Evolutionary conservation across 2,329 filamentous ascomycete genomes (phyloP).

Genomic region (Penicillium capsulatum): DNA sequence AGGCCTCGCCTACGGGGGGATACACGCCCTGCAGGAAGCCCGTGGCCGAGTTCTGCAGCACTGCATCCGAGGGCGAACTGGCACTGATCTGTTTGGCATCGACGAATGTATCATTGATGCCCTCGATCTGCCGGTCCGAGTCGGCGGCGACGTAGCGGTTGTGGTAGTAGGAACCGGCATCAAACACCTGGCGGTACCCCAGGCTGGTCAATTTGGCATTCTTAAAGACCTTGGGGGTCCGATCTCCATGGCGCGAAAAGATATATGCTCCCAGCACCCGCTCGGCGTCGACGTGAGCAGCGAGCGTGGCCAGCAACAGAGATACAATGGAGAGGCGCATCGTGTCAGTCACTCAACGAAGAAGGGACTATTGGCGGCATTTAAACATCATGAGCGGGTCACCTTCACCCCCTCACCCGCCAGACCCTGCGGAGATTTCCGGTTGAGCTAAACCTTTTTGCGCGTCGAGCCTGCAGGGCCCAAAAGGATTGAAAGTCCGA

Average conservation of each 20-base stretch:
- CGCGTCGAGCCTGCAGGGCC: too few relatives aligned
- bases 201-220: slow-evolving; percentile 72
- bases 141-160: slow-evolving; percentile 65
- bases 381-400: too few relatives aligned
- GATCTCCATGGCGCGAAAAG: slow-evolving; percentile 86
- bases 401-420: too few relatives aligned
- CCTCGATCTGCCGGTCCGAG: slow-evolving; percentile 58
- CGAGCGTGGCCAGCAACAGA: slow-evolving; percentile 23
- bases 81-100: slow-evolving; percentile 67
- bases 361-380: too few relatives aligned
- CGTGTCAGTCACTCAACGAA: too few relatives aligned
- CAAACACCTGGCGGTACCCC: slow-evolving; percentile 70
- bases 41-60: slow-evolving; percentile 74
- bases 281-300: slow-evolving; percentile 48
- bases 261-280: slow-evolving; percentile 77
- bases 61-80: slow-evolving; percentile 67
- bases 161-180: slow-evolving; percentile 71
- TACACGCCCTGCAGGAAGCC: slow-evolving; percentile 85
- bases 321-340: slow-evolving; percentile 28
- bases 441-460: too few relatives aligned
- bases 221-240: slow-evolving; percentile 70
- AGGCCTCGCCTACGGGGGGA: slow-evolving; percentile 62
- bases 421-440: too few relatives aligned
- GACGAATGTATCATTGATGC: slow-evolving; percentile 63
- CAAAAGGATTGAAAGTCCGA: too few relatives aligned